Evolutionary conservation across 148 eudicot species (phyloP).

Genomic region (Rhododendron ovatum): DNA sequence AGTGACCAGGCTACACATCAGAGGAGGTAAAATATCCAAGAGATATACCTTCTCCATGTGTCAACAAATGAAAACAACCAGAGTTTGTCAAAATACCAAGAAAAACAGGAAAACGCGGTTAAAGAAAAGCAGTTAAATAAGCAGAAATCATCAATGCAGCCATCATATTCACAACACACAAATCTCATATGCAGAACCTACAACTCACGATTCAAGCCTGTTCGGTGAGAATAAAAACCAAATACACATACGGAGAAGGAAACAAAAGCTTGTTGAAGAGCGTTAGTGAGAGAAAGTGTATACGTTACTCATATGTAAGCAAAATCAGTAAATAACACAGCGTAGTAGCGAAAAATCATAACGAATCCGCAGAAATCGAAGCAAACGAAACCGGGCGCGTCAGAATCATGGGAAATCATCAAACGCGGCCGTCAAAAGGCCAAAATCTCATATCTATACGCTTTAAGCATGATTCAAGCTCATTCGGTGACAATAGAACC

Average conservation of each 20-base stretch:
- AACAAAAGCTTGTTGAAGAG: too few species aligned
- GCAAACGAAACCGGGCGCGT: not conserved
- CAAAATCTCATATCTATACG: not conserved
- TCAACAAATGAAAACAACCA: not conserved
- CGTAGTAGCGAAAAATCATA: not conserved
- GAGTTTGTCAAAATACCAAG: not conserved
- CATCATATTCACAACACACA: too few species aligned
- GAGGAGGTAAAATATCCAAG: not conserved
- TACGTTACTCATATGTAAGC: not conserved
- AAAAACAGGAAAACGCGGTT: not conserved
- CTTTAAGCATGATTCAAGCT: not conserved
- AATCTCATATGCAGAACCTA: too few species aligned
- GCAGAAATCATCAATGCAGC: too few species aligned
- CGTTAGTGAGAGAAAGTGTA: too few species aligned
- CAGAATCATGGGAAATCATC: not conserved
- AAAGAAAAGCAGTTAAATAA: not conserved
- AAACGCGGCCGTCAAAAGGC: not conserved
- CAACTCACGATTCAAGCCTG: too few species aligned
- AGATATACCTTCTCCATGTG: not conserved
- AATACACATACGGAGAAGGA: too few species aligned
- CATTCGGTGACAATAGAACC: not conserved
- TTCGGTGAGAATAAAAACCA: too few species aligned
- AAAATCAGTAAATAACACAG: not conserved
- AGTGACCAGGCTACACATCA: not conserved
- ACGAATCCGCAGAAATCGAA: not conserved